Evolutionary conservation across 164 flowering plant genomes (phyloP).

Genomic region (Chimonanthus salicifolius): DNA sequence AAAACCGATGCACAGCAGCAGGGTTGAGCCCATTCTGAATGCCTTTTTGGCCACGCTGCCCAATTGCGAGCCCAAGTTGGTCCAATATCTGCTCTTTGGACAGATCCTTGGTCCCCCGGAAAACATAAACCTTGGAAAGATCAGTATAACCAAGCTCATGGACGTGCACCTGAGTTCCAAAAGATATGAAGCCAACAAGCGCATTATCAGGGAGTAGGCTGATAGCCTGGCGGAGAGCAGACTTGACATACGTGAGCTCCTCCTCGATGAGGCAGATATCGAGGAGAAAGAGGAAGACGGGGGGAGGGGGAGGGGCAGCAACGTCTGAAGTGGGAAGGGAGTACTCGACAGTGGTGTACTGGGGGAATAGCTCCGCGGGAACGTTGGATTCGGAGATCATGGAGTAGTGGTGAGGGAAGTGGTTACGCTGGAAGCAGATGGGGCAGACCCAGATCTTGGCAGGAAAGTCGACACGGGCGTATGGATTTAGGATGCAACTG

Average conservation of each 20-base stretch:
- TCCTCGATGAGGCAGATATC: slow-evolving; percentile 90
- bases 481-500: slow-evolving; percentile 54
- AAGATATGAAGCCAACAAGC: slow-evolving; percentile 76
- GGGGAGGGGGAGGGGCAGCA: slow-evolving; percentile 18
- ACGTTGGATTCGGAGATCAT: slow-evolving; percentile 59
- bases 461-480: slow-evolving; percentile 61
- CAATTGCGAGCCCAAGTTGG: slow-evolving; percentile 59
- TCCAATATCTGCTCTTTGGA: slow-evolving; percentile 85
- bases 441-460: slow-evolving; percentile 97
- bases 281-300: slow-evolving; percentile 71
- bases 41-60: slow-evolving; percentile 31
- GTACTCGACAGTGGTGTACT: slow-evolving; percentile 68
- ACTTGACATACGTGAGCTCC: slow-evolving; percentile 72
- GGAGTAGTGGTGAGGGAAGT: slow-evolving; percentile 72
- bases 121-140: slow-evolving; percentile 78
- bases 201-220: slow-evolving; percentile 85
- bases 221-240: slow-evolving; percentile 64
- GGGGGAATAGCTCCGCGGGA: slow-evolving; percentile 89
- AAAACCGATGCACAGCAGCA: slow-evolving; percentile 47
- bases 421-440: slow-evolving; percentile 76
- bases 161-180: slow-evolving; percentile 96
- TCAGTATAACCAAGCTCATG: slow-evolving; percentile 89
- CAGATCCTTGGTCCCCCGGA: slow-evolving; percentile 77
- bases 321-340: slow-evolving; percentile 16
- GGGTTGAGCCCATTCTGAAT: slow-evolving; percentile 29